Percentiles rank a stretch among this genome's conserved stretches.
phyloP scores from a whole-genome alignment of 2,329 filamentous ascomycete genomes.

The Alternaria tenuissima region DNA sequence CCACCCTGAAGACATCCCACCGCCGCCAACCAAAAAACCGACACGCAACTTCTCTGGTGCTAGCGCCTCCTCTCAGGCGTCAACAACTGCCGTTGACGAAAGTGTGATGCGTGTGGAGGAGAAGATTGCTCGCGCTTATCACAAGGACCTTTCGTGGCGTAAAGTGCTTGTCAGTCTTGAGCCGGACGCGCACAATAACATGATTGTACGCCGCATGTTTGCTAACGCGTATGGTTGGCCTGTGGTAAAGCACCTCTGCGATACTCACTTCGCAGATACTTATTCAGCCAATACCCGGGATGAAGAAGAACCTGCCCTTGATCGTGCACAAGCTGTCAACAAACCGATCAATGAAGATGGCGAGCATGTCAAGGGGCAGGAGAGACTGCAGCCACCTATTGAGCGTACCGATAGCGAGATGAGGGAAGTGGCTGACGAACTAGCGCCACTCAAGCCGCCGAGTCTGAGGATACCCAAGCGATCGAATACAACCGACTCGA shows the following conservation, averaged over 20 bases:
- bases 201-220: slow-evolving; percentile 95
- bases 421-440: slow-evolving; percentile 56
- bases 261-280: slow-evolving; percentile 89
- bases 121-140: slow-evolving; percentile 96
- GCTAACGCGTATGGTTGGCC: slow-evolving; percentile 98
- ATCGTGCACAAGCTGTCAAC: slow-evolving; percentile 71
- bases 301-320: slow-evolving; percentile 70
- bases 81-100: slow-evolving; percentile 49
- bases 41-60: slow-evolving; percentile 51
- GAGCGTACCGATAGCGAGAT: slow-evolving; percentile 58
- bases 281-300: slow-evolving; percentile 71
- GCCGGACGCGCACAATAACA: slow-evolving; percentile 98
- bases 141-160: slow-evolving; percentile 89
- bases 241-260: slow-evolving; percentile 91
- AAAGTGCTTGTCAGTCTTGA: slow-evolving; percentile 96
- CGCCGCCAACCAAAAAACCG: slow-evolving; percentile 66
- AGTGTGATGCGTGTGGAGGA: slow-evolving; percentile 91
- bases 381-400: slow-evolving; percentile 46
- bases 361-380: slow-evolving; percentile 66
- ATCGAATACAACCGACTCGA: slow-evolving; percentile 37
- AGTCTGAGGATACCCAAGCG: slow-evolving; percentile 32
- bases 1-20: slow-evolving; percentile 90
- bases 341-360: slow-evolving; percentile 69
- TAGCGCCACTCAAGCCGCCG: slow-evolving; percentile 42
- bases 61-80: slow-evolving; percentile 34